A percentile compares a stretch with the other conserved stretches of the same genome.
Evolutionary conservation across 169 alveolate species (phyloP).

Genomic region (Neospora caninum): DNA sequence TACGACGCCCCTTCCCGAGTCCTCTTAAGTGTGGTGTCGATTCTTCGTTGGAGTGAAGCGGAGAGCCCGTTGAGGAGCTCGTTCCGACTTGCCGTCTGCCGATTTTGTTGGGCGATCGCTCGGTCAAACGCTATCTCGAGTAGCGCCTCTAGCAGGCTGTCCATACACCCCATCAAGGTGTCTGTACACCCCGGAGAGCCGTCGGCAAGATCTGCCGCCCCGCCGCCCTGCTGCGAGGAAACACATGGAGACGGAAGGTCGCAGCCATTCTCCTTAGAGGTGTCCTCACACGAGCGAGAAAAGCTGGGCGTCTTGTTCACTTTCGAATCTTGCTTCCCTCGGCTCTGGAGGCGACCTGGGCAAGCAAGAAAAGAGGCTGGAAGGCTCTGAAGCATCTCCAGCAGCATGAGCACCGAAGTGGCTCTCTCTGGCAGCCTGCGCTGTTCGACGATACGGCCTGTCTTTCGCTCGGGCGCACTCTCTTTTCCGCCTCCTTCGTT

Average conservation of each 20-base stretch:
- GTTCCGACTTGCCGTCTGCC: neutral
- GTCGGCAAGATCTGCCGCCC: too few species aligned
- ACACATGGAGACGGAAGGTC: too few species aligned
- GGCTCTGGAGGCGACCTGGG: neutral
- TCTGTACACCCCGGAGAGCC: neutral
- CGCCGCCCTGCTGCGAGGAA: too few species aligned
- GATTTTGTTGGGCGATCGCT: neutral
- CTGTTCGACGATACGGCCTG: too few species aligned
- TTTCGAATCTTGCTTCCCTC: neutral
- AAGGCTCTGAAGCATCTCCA: neutral
- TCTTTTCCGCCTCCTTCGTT: neutral
- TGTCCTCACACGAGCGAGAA: too few species aligned
- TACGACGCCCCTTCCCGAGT: neutral
- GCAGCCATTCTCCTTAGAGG: too few species aligned
- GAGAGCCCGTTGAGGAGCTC: neutral
- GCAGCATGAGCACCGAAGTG: neutral
- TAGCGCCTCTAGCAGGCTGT: slow-evolving; percentile 3
- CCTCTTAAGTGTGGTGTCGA: neutral
- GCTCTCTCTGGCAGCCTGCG: neutral
- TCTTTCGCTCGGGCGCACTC: neutral
- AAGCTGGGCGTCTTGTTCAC: neutral
- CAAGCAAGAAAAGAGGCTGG: neutral
- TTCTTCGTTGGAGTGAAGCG: neutral
- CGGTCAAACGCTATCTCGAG: neutral
- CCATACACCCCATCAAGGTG: neutral